Evolutionary conservation across 176 grass and related monocot genomes (phyloP), one percentile per base, ranked within the genome.

Genomic region (Saccharum spontaneum): DNA sequence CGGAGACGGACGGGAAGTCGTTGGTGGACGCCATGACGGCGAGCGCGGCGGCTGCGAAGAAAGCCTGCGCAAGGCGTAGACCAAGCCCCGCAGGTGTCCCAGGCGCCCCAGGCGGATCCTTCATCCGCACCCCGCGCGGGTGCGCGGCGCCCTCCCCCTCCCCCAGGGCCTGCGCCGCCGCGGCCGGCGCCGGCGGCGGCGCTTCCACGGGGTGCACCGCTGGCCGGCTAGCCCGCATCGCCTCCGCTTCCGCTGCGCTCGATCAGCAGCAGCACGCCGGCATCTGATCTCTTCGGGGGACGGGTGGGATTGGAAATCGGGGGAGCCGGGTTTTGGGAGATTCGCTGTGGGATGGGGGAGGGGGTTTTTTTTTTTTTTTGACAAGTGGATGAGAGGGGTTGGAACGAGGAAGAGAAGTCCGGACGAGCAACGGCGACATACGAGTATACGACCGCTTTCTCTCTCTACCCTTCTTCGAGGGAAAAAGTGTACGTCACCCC

Each of bases 191-290:
- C 37, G 92, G 71, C 66, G 92, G 89, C 83, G 95, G 89, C 86
- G 87, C 92, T 89, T 91, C 95, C 82, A 98, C 92, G n/a, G 91
- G 95, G 64, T 98, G 95, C 82, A 98, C 92, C 67, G 77, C 77
- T 67, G 95, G 95, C 37, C 92, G 88, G 83, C 92, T 91, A 39
- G 77, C 71, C 71, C 90, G 88, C 95, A 98, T 98, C 75, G 18
- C 75, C 75, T 24, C 80, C 24, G 76, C 16, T 55, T 65, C 71
- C 50, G 3, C 7, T n/a, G 43, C 61, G n/a, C 55, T 48, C n/a
- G 57, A 23, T 66, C 69, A 54, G 46, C 43, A 4, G 39, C 43
- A 1, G 34, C 81, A 16, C 17, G 70, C 28, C 18, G 52, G 49
- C 76, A 70, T 70, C 78, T 63, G 90, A 86, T 86, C 87, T 62